Evolutionary conservation across 2,329 filamentous ascomycete species (phyloP).

Genomic region (Cercospora zeina): DNA sequence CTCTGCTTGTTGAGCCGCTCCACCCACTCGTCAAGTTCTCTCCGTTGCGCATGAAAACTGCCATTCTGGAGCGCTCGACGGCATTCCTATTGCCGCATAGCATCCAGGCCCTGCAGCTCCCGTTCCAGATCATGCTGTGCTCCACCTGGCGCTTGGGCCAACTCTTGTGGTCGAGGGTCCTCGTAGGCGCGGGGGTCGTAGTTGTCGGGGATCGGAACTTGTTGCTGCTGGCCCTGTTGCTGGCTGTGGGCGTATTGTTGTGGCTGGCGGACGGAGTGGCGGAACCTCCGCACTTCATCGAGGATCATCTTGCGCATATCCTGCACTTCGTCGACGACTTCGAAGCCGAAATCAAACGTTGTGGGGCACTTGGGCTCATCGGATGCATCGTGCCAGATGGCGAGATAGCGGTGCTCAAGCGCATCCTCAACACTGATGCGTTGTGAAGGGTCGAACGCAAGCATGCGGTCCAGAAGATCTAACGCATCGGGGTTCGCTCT

Average conservation of each 20-base stretch:
- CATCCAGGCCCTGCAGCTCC: slow-evolving; percentile 62
- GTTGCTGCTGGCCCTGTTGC: slow-evolving; percentile 41
- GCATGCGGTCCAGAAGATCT: slow-evolving; percentile 93
- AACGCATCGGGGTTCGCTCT: slow-evolving; percentile 94
- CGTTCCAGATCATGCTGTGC: slow-evolving; percentile 71
- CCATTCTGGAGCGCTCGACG: slow-evolving; percentile 2
- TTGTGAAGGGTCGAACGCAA: slow-evolving; percentile 91
- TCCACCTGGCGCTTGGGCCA: slow-evolving; percentile 41
- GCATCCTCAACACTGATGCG: slow-evolving; percentile 94
- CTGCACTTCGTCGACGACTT: slow-evolving; percentile 89
- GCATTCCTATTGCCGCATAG: slow-evolving; percentile 29
- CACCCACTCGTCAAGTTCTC: neutral
- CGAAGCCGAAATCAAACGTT: slow-evolving; percentile 97
- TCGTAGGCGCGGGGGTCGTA: slow-evolving; percentile 60
- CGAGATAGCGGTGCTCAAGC: slow-evolving; percentile 91
- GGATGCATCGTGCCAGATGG: slow-evolving; percentile 97
- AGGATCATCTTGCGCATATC: slow-evolving; percentile 98
- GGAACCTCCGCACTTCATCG: slow-evolving; percentile 88
- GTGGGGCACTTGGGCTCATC: slow-evolving; percentile 93
- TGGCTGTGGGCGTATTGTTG: slow-evolving; percentile 51
- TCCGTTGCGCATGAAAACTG: neutral
- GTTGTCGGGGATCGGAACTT: slow-evolving; percentile 64
- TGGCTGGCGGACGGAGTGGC: slow-evolving; percentile 48
- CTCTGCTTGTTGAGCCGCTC: neutral
- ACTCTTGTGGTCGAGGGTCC: slow-evolving; percentile 61